These are phyloP conservation scores for Aspergillus latus DNA, from an alignment of 2,329 filamentous ascomycete genomes.

Conservation along the genomic window DNA sequence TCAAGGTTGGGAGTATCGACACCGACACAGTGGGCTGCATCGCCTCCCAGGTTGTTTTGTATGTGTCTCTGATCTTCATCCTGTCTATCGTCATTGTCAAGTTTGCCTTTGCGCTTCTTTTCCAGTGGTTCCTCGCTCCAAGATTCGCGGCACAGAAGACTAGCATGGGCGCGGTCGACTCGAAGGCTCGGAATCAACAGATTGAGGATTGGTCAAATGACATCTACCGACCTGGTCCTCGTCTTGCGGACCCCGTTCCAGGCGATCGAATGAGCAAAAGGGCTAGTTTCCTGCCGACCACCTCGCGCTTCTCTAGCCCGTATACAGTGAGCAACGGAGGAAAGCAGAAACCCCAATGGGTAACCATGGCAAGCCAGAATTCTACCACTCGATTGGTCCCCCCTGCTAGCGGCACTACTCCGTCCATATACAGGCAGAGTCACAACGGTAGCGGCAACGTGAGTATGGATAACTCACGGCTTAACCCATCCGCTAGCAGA, in stretches of 20 bases:
- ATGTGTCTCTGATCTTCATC: slow-evolving; percentile 89
- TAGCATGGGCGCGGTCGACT: slow-evolving; percentile 71
- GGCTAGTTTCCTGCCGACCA: slow-evolving; percentile 85
- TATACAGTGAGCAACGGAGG: slow-evolving; percentile 70
- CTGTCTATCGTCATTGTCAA: slow-evolving; percentile 81
- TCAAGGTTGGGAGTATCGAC: slow-evolving; percentile 93
- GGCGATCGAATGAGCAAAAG: slow-evolving; percentile 76
- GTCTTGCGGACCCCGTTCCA: slow-evolving; percentile 72
- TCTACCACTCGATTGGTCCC: slow-evolving; percentile 71
- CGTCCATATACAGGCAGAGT: slow-evolving; percentile 67
- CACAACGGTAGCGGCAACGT: slow-evolving; percentile 58
- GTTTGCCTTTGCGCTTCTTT: slow-evolving; percentile 83
- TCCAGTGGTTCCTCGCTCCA: slow-evolving; percentile 94
- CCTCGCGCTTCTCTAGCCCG: slow-evolving; percentile 89
- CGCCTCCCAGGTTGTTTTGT: slow-evolving; percentile 93
- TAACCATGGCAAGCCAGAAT: slow-evolving; percentile 92
- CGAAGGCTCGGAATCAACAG: slow-evolving; percentile 82
- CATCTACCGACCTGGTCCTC: slow-evolving; percentile 87
- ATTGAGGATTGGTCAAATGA: slow-evolving; percentile 98
- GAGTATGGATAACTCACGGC: slow-evolving; percentile 45
- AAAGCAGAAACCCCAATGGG: slow-evolving; percentile 61
- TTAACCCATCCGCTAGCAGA: slow-evolving; percentile 43
- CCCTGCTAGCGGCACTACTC: slow-evolving; percentile 21
- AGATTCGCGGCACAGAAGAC: slow-evolving; percentile 84
- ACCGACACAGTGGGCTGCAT: slow-evolving; percentile 97